Evolutionary conservation across 176 grass and related monocot species (phyloP).

Genomic region (Hordeum marinum): DNA sequence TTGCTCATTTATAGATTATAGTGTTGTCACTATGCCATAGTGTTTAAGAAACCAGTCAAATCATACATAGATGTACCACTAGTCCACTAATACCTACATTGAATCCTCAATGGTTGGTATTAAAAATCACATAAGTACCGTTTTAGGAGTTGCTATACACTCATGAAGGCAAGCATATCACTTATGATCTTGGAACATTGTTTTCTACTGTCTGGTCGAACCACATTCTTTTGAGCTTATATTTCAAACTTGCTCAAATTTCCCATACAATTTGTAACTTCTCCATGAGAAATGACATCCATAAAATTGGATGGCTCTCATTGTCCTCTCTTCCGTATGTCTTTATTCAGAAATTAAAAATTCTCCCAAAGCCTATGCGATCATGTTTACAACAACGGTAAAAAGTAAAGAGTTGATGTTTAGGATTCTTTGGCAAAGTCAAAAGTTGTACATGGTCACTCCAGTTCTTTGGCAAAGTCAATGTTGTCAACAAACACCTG

Average conservation of each 20-base stretch:
- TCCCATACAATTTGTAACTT: neutral
- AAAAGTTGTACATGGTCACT: conserved; percentile 5
- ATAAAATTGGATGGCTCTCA: neutral
- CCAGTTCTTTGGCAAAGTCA: conserved; percentile 72
- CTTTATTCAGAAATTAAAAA: neutral
- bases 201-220: too few species aligned
- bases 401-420: neutral
- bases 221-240: neutral
- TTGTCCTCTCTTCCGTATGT: neutral
- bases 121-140: too few species aligned
- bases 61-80: too few species aligned
- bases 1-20: too few species aligned
- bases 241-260: neutral
- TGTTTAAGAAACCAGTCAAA: too few species aligned
- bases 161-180: too few species aligned
- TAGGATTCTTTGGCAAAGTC: neutral
- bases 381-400: neutral
- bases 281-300: neutral
- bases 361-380: neutral
- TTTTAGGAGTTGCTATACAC: too few species aligned
- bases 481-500: conserved; percentile 81
- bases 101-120: too few species aligned
- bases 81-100: too few species aligned
- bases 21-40: too few species aligned
- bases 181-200: too few species aligned